These are phyloP conservation scores for Botrytis pseudocinerea DNA, from an alignment of 2,329 filamentous ascomycete genomes.

Conservation along the genomic window DNA sequence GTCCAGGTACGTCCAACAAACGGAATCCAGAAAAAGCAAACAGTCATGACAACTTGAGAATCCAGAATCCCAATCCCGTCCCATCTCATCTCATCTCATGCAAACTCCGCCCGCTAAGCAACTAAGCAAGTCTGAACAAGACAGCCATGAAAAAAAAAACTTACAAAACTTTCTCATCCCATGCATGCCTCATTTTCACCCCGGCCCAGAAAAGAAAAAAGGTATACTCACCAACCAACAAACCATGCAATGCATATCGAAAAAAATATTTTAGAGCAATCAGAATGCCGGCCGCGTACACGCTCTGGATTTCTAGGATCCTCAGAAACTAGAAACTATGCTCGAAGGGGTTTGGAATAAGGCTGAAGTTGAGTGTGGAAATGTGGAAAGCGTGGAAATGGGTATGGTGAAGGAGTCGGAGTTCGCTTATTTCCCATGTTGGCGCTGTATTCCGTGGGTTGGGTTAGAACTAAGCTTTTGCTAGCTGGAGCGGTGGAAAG, in stretches of 20 bases:
- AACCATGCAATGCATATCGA: neutral
- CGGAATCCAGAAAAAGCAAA: neutral
- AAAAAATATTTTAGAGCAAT: neutral
- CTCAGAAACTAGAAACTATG: neutral
- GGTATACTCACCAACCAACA: neutral
- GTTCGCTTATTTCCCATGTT: constrained; percentile 3
- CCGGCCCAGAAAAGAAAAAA: neutral
- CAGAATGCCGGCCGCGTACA: neutral
- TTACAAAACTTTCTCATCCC: neutral
- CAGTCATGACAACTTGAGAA: neutral
- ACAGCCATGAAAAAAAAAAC: neutral
- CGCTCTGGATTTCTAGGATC: neutral
- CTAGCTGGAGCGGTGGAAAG: too few relatives aligned
- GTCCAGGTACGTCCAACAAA: neutral
- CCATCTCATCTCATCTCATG: neutral
- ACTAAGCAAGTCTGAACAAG: neutral
- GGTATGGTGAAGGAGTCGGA: neutral
- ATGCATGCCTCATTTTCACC: neutral
- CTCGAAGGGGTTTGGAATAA: neutral
- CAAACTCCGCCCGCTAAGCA: constrained; percentile 1
- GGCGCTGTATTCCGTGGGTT: neutral
- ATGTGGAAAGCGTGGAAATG: neutral
- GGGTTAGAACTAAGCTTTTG: neutral
- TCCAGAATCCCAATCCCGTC: neutral
- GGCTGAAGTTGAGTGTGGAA: neutral